Conservation (phyloP, 352 stramenopile genomes). For the Phytophthora syringae region DNA sequence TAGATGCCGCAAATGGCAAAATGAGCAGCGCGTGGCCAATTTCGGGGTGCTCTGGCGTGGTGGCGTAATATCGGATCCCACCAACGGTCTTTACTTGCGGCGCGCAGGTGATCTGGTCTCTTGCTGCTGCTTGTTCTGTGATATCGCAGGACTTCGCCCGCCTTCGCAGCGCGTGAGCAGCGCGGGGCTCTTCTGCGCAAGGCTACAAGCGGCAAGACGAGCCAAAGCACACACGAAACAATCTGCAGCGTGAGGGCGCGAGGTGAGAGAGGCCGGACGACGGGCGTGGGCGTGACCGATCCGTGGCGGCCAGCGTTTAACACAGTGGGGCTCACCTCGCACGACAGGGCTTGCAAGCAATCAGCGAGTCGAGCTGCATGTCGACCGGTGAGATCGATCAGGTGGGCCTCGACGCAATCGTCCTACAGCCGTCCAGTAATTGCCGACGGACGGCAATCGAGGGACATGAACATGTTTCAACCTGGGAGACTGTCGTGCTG, state of each 20-base stretch:
- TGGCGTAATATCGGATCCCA: conserved; percentile 26
- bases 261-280: background rate
- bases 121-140: conserved; percentile 15
- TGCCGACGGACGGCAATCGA: conserved; percentile 9
- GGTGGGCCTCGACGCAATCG: too few relatives aligned
- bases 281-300: conserved; percentile 20
- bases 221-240: conserved; percentile 24
- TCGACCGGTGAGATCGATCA: background rate
- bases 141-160: conserved; percentile 9
- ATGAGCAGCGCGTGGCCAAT: conserved; percentile 30
- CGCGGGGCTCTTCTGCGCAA: conserved; percentile 22
- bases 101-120: conserved; percentile 31
- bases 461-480: conserved; percentile 32
- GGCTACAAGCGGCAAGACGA: conserved; percentile 31
- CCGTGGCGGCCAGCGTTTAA: conserved; percentile 8
- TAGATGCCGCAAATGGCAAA: conserved; percentile 40
- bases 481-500: background rate
- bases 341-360: background rate
- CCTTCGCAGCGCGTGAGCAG: conserved; percentile 17
- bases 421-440: background rate
- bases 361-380: background rate
- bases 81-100: conserved; percentile 27
- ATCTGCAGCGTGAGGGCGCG: conserved; percentile 8
- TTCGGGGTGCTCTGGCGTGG: conserved; percentile 1
- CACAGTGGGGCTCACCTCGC: background rate